These are phyloP conservation scores for Phytophthora pisi DNA, from an alignment of 352 stramenopile species.

Conservation along the genomic window DNA sequence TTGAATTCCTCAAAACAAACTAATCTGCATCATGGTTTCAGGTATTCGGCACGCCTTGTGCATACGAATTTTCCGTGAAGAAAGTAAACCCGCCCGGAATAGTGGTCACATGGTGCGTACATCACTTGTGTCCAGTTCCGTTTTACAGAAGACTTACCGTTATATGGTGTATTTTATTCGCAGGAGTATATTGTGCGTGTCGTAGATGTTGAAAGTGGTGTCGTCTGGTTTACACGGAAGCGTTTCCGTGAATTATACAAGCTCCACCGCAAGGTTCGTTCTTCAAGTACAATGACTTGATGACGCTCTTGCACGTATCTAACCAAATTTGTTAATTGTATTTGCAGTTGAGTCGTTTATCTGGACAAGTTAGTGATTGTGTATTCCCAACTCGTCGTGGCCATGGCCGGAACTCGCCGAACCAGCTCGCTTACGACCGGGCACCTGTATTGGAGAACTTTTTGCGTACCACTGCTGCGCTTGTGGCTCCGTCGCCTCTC, in stretches of 20 bases:
- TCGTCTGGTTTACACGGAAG: constrained; percentile 86
- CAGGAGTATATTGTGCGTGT: constrained; percentile 89
- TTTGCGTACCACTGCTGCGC: constrained; percentile 65
- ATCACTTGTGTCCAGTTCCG: background rate
- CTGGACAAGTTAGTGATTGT: constrained; percentile 65
- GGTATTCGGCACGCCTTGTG: constrained; percentile 81
- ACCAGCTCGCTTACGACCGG: constrained; percentile 67
- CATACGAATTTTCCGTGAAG: constrained; percentile 79
- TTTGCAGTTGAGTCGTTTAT: constrained; percentile 70
- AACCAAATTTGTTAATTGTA: constrained; percentile 2
- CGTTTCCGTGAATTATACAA: constrained; percentile 86
- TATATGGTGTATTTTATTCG: background rate
- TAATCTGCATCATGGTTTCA: constrained; percentile 22
- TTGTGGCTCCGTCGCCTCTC: constrained; percentile 78
- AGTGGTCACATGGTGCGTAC: constrained; percentile 72
- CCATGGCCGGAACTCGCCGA: constrained; percentile 59
- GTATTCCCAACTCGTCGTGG: constrained; percentile 71
- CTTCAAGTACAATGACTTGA: background rate
- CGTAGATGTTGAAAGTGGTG: constrained; percentile 84
- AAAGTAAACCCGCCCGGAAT: constrained; percentile 50
- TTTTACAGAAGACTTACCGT: background rate
- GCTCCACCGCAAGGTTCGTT: constrained; percentile 75
- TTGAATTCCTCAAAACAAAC: background rate
- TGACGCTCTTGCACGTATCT: background rate
- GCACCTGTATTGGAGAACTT: constrained; percentile 82